Evolutionary conservation across 495 filamentous ascomycete genomes (phyloP).

Genomic region (Apiosordaria backusii): DNA sequence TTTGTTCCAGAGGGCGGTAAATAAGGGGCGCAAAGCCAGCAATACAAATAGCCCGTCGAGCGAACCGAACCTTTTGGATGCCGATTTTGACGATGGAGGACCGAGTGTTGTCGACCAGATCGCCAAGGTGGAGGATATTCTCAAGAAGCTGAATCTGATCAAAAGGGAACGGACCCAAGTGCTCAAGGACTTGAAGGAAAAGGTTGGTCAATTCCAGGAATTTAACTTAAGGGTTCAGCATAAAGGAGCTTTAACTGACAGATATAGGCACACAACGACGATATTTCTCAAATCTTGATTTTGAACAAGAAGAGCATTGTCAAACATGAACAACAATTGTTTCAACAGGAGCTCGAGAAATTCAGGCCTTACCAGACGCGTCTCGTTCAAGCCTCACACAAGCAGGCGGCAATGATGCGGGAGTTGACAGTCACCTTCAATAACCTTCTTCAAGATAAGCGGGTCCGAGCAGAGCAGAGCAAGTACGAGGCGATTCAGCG

Average conservation of each 20-base stretch:
- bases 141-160: conserved; percentile 87
- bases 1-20: conserved; percentile 77
- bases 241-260: conserved; percentile 26
- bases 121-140: conserved; percentile 77
- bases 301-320: conserved; percentile 93
- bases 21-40: conserved; percentile 56
- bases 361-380: conserved; percentile 91
- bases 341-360: conserved; percentile 92
- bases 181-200: conserved; percentile 94
- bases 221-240: not conserved
- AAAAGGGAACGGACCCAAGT: conserved; percentile 88
- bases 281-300: conserved; percentile 95
- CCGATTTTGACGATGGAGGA: conserved; percentile 78
- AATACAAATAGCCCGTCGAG: conserved; percentile 56
- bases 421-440: conserved; percentile 88
- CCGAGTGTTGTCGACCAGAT: conserved; percentile 88
- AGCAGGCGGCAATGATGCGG: conserved; percentile 90
- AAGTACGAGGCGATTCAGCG: conserved; percentile 87
- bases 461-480: conserved; percentile 87
- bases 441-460: conserved; percentile 86
- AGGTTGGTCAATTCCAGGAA: conserved; percentile 53
- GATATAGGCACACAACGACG: conserved; percentile 81
- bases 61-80: conserved; percentile 81
- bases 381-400: conserved; percentile 86
- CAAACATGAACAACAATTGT: conserved; percentile 83